A percentile compares a stretch with the other conserved stretches of the same genome.
Conservation (phyloP, 2,329 filamentous ascomycete species). For the Tolypocladium endophyticum region DNA sequence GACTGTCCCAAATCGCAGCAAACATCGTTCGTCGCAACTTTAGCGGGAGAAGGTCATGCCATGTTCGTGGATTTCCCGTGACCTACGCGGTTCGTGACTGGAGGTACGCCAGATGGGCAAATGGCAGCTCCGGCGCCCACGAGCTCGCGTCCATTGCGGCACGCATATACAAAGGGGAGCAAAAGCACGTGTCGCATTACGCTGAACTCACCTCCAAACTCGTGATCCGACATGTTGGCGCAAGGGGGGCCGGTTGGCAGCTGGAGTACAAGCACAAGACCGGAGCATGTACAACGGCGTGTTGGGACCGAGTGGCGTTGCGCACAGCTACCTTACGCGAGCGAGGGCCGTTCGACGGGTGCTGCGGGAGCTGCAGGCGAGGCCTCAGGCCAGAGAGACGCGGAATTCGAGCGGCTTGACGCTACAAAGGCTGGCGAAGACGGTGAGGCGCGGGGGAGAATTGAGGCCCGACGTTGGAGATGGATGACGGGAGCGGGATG, state of each 20-base stretch:
- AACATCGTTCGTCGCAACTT: not conserved
- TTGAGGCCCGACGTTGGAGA: not conserved
- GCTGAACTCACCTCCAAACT: constrained; percentile 47
- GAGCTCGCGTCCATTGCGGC: not conserved
- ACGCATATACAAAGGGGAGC: not conserved
- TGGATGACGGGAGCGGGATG: not conserved
- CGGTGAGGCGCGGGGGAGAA: not conserved
- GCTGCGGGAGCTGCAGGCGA: not conserved
- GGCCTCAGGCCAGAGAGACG: not conserved
- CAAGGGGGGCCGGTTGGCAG: not conserved
- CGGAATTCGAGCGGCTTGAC: not conserved
- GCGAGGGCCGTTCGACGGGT: not conserved
- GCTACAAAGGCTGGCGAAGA: not conserved
- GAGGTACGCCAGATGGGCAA: not conserved
- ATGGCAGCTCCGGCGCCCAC: not conserved
- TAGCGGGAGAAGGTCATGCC: not conserved
- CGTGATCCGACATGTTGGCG: constrained; percentile 51
- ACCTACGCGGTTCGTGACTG: not conserved
- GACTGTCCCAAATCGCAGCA: not conserved
- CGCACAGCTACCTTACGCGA: not conserved
- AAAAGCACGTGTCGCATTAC: constrained; percentile 1
- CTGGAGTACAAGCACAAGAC: not conserved
- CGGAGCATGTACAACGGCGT: not conserved
- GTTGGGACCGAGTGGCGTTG: not conserved
- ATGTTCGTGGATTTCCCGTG: not conserved